A percentile compares a stretch with the other conserved stretches of the same genome.
These are phyloP conservation scores for Medicago lupulina DNA, from an alignment of 306 rosid genomes.

Conservation along the genomic window DNA sequence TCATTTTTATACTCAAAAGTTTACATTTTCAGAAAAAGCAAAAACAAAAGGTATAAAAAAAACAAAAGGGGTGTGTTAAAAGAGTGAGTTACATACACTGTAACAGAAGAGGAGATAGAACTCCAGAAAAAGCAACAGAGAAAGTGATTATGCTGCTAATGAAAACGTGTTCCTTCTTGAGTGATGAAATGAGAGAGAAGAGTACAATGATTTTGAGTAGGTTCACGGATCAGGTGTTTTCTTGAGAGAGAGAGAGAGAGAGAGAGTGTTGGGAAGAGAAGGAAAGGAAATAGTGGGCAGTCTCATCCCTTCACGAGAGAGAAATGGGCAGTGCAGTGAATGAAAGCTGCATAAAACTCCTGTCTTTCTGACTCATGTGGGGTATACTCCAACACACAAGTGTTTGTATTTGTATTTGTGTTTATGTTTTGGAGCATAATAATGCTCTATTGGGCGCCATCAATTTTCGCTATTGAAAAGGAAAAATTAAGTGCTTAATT, in stretches of 20 bases:
- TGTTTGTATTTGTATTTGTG: constrained; percentile 13
- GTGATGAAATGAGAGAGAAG: constrained; percentile 38
- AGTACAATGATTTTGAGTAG: constrained; percentile 28
- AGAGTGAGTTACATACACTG: constrained; percentile 49
- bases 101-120: constrained; percentile 29
- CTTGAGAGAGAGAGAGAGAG: constrained; percentile 31
- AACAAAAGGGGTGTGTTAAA: constrained; percentile 46
- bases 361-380: constrained; percentile 50
- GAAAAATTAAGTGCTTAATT: not conserved
- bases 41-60: constrained; percentile 49
- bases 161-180: constrained; percentile 31
- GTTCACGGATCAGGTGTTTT: constrained; percentile 74
- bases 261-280: constrained; percentile 40
- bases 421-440: constrained; percentile 31
- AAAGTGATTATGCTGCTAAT: constrained; percentile 43
- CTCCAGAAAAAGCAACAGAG: constrained; percentile 38
- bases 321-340: constrained; percentile 69
- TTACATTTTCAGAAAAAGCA: constrained; percentile 34
- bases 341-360: constrained; percentile 59
- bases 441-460: constrained; percentile 29
- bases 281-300: not conserved
- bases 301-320: constrained; percentile 12
- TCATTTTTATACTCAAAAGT: constrained; percentile 11
- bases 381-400: constrained; percentile 25
- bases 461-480: not conserved